These are phyloP conservation scores for Xerocomus amazonicus DNA, from an alignment of 1,284 basidiomycete species.

Conservation along the genomic window DNA sequence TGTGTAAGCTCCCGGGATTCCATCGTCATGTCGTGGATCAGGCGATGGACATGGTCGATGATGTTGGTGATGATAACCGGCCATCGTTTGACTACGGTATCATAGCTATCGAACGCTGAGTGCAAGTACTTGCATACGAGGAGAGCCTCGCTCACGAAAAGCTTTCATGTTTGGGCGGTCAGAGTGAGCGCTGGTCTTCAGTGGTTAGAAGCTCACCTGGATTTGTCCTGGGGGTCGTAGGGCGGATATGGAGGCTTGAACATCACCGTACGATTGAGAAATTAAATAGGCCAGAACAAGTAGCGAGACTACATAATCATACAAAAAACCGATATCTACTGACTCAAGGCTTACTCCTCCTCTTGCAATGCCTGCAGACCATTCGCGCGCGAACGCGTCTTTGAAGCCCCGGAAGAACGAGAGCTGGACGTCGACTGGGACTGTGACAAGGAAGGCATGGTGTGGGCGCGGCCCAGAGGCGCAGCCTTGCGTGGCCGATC, in stretches of 20 bases:
- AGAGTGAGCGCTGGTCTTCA: neutral
- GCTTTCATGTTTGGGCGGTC: conserved; percentile 2
- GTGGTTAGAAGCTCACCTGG: conserved; percentile 40
- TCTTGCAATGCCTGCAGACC: conserved; percentile 13
- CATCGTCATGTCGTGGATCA: conserved; percentile 50
- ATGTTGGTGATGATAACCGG: conserved; percentile 84
- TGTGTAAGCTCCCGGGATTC: conserved; percentile 10
- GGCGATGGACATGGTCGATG: conserved; percentile 67
- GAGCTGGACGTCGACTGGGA: neutral
- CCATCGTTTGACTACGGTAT: conserved; percentile 71
- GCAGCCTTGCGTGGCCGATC: neutral
- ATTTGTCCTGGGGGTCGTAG: conserved; percentile 64
- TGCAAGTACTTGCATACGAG: neutral
- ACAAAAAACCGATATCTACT: too few relatives aligned
- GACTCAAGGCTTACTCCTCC: neutral
- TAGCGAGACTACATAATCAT: neutral
- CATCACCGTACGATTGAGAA: conserved; percentile 16
- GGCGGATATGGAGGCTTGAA: conserved; percentile 55
- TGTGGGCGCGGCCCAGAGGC: conserved; percentile 14
- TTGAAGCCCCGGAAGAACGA: neutral
- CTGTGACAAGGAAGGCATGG: conserved; percentile 14
- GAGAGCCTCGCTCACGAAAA: conserved; percentile 48
- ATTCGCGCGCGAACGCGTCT: neutral
- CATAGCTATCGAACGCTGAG: conserved; percentile 45
- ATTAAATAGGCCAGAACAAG: too few relatives aligned